These are phyloP conservation scores for Pythium monospermum DNA, from an alignment of 352 stramenopile genomes.

Conservation along the genomic window DNA sequence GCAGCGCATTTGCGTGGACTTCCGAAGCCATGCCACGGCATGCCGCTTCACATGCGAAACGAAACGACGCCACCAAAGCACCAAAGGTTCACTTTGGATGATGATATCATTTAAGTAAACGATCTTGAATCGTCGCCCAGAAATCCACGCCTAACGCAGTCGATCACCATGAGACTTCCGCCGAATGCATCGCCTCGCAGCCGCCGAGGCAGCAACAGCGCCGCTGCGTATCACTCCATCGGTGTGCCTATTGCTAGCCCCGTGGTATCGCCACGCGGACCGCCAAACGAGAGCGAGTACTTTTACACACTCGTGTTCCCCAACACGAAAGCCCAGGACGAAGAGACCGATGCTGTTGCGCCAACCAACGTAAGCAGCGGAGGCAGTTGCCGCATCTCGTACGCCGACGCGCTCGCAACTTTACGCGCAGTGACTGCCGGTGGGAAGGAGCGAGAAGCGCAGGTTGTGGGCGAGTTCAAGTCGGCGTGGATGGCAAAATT, in stretches of 20 bases:
- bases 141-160: neutral
- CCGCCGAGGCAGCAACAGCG: neutral
- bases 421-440: conserved; percentile 49
- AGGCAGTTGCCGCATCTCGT: conserved; percentile 35
- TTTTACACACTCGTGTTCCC: conserved; percentile 77
- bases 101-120: conserved; percentile 17
- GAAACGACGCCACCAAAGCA: conserved; percentile 6
- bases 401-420: conserved; percentile 36
- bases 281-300: conserved; percentile 33
- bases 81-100: conserved; percentile 2
- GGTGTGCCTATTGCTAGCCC: conserved; percentile 37
- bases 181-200: no score
- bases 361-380: neutral
- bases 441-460: conserved; percentile 32
- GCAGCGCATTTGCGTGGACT: conserved; percentile 33
- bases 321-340: conserved; percentile 23
- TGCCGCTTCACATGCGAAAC: neutral
- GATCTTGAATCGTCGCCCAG: conserved; percentile 23
- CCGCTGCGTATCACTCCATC: conserved; percentile 37
- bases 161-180: no score
- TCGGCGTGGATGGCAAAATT: conserved; percentile 64
- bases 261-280: conserved; percentile 35
- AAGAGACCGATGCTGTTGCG: neutral
- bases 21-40: conserved; percentile 18
- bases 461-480: conserved; percentile 43